Evolutionary conservation across 1,284 basidiomycete genomes (phyloP), one percentile per base, ranked within the genome.

Genomic region (Lentinula novae-zelandiae): DNA sequence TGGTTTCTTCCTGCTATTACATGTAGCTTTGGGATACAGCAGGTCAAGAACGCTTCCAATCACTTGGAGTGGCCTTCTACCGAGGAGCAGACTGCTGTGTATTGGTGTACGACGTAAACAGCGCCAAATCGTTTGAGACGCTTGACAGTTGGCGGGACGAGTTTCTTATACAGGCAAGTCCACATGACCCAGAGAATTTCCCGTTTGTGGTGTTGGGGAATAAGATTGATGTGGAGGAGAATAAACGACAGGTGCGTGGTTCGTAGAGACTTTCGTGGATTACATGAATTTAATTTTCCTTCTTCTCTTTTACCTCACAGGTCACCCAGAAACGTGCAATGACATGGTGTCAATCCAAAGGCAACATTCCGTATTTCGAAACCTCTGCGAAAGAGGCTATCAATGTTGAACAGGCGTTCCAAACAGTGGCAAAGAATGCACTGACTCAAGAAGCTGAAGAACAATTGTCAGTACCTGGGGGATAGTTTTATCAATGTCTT

Each of bases 211-310:
- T 99, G 6, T 80, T 99, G 62, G 97, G 97, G 20, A 99, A 99
- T 82, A 99, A 99, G 92, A 97, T 99, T 76, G 97, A 99, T 76
- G 93, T 98, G 71, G 97, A 99, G 79, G 96, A 99, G 81, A 92
- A 90, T 74, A 99, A 98, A 79, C 87, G 97, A 67, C 95, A 97
- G 87, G 96, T 95, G 63, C 62, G 84, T 73, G n/a, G 27, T 27
- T 27, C 27, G 27, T 27, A 27, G 3, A 3, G 27, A 27, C 27
- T 27, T 27, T 4, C 27, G 27, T 27, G 27, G 2, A 27, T 27
- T 27, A 27, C 27, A 27, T 3, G 27, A 27, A 27, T 0, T 4
- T 27, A 27, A 27, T 27, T 27, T 27, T 27, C 4, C 27, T 27
- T 27, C 27, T 27, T 27, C 3, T 27, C 27, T 27, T 27, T 27